These are phyloP conservation scores for Asterochloris erici DNA, from an alignment of 139 green algal genomes.

Conservation along the genomic window DNA sequence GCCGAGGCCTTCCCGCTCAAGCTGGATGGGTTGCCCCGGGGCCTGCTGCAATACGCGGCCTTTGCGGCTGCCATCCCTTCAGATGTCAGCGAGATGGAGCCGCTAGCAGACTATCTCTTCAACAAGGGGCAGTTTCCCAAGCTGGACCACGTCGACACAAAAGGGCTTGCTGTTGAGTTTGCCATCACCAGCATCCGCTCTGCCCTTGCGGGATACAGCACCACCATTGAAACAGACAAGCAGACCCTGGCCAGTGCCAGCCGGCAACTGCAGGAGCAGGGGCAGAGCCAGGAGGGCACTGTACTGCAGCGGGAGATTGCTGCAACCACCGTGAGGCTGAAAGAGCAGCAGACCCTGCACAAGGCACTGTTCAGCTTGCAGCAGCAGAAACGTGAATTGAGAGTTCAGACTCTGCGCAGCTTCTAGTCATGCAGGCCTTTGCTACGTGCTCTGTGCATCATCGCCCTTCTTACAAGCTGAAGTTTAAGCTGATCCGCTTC, in stretches of 20 bases:
- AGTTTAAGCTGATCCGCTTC: too few species aligned
- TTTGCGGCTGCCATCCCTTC: conserved; percentile 22
- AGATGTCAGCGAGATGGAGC: neutral
- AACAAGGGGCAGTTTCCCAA: conserved; percentile 1
- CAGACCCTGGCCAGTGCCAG: neutral
- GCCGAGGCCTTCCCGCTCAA: conserved; percentile 40
- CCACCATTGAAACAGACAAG: conserved; percentile 13
- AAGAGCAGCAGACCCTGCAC: conserved; percentile 44
- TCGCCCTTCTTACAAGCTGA: too few species aligned
- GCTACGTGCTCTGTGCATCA: too few species aligned
- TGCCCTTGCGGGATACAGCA: conserved; percentile 3
- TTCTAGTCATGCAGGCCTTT: too few species aligned
- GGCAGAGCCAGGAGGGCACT: conserved; percentile 8
- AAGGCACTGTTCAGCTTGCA: conserved; percentile 40
- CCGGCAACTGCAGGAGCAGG: conserved; percentile 3
- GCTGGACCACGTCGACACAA: conserved; percentile 17
- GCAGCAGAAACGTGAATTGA: conserved; percentile 24
- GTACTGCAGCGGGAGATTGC: neutral
- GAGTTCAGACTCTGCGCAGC: too few species aligned
- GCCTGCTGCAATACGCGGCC: conserved; percentile 34
- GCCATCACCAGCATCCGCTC: conserved; percentile 13
- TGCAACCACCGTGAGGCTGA: conserved; percentile 27
- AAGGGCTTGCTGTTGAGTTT: conserved; percentile 6
- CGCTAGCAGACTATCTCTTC: conserved; percentile 17
- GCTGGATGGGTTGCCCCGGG: conserved; percentile 35